Evolutionary conservation across 2,329 filamentous ascomycete genomes (phyloP), one percentile per base, ranked within the genome.

Genomic region (Ophidiomyces ophidiicola): DNA sequence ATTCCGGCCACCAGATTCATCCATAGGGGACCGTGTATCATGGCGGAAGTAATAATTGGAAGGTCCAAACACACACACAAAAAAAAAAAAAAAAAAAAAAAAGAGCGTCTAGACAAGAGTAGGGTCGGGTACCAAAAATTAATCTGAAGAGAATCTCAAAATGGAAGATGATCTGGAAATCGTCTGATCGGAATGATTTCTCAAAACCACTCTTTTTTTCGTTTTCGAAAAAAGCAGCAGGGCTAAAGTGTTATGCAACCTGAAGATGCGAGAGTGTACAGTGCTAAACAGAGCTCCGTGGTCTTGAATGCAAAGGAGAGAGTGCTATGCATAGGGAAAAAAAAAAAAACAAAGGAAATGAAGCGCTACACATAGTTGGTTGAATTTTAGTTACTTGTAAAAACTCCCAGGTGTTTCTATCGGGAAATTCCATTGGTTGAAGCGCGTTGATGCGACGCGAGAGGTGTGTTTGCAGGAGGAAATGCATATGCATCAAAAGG

Each of bases 61-160:
- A 5, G 18, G 37, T 17, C 19, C 18, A 30, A 34, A 18, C 14
- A n/a, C n/a, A n/a, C n/a, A n/a, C n/a, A 25, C 6, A 12, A 23
- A 15, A 6, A 3, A 3, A 6, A 30, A 30, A 15, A 15, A 10
- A 30, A 30, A 30, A 3, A 15, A 10, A 30, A 26, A 14, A 15
- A 12, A 36, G 31, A 36, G n/a, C 12, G 20, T 24, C 23, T 33
- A 12, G 26, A 25, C 31, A 43, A 42, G 18, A 17, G 33, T 29
- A 45, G 33, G 31, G 29, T 4, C 7, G 11, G 10, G 25, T 11
- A 10, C 25, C 11, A 28, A 10, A 28, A 10, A 12, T 12, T 28
- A 28, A n/a, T n/a, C n/a, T n/a, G n/a, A n/a, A n/a, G n/a, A n/a
- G n/a, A 12, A 12, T 28, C 11, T 28, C 14, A 28, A 10, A 28